These are phyloP conservation scores for Trametes versicolor DNA, from an alignment of 1,284 basidiomycete species.

Conservation along the genomic window DNA sequence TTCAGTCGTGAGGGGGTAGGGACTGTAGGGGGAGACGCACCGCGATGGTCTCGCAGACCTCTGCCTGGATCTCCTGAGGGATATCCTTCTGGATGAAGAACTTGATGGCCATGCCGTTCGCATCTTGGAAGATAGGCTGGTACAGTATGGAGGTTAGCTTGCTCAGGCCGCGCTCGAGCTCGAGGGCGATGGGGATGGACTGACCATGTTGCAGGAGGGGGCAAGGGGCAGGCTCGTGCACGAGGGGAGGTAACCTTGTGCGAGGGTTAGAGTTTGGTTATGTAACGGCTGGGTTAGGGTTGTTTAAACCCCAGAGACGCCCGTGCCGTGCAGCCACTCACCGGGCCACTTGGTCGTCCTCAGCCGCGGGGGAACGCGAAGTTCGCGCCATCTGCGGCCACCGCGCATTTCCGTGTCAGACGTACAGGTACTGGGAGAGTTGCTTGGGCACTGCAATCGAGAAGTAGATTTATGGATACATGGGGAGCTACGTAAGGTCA, in stretches of 20 bases:
- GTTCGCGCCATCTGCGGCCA: neutral
- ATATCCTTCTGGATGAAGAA: conserved; percentile 85
- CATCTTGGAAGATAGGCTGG: conserved; percentile 74
- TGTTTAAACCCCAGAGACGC: conserved; percentile 33
- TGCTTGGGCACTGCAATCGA: no score
- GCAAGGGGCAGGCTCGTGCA: conserved; percentile 11
- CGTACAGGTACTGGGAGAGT: neutral
- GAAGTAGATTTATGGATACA: conserved; percentile 25
- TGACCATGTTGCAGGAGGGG: conserved; percentile 37
- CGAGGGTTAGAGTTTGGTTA: conserved; percentile 45
- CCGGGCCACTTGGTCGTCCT: neutral
- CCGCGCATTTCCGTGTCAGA: no score
- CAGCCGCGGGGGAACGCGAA: no score
- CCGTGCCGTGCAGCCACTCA: neutral
- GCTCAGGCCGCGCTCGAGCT: neutral
- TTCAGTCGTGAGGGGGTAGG: neutral
- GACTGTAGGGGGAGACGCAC: conserved; percentile 49
- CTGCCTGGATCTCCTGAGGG: conserved; percentile 69
- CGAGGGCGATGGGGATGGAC: conserved; percentile 1
- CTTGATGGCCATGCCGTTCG: conserved; percentile 70
- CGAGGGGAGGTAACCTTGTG: conserved; percentile 37
- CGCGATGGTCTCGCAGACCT: conserved; percentile 73
- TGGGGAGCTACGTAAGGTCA: conserved; percentile 8
- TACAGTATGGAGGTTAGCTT: conserved; percentile 25
- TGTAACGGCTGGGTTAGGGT: conserved; percentile 45